Base-by-base conservation (phyloP, 2,329 filamentous ascomycete species). In the Phaeosphaeriaceae sp. region DNA sequence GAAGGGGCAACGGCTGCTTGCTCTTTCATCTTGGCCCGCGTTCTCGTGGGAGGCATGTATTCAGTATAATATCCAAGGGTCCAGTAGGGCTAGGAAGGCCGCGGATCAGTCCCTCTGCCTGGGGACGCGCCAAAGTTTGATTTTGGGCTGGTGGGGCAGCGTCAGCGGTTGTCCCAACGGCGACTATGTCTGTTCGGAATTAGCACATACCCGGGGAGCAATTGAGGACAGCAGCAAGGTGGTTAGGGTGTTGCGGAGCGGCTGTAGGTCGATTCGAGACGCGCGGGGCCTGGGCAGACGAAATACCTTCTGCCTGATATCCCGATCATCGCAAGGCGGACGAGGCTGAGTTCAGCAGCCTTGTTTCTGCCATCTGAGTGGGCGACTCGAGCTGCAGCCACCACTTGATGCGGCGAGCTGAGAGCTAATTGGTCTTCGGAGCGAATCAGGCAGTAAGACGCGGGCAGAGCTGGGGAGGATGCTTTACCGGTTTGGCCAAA, bases 261-360 rank as follows among this genome's bases (percentile, higher is more conserved):
- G 61, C 62, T 67, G 64, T 60, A 59, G 60, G 68, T 61, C 61
- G 65, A 65, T 64, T 67, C 66, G 65, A 60, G 63, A 60, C 66
- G 63, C 63, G 68, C 62, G 73, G 70, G 71, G 68, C 68, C 63
- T 62, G 70, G 63, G 66, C 65, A 53, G 52, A 63, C 60, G 53
- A 72, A 67, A 69, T 73, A 72, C 65, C 69, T 69, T 70, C 66
- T 73, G 73, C 73, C 74, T 76, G 73, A 71, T 70, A 69, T 69
- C 63, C 64, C 63, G 71, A 72, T 66, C 70, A 71, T 73, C 59
- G 67, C 69, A 68, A 68, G 66, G 72, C 68, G 69, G 62, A 72
- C 75, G 72, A 75, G 73, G 72, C 72, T 75, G 73, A 70, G 70
- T 70, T 69, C 63, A 71, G 63, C 73, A 77, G 74, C 74, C 74